A percentile compares a stretch with the other conserved stretches of the same genome.
Evolutionary conservation across 2,329 filamentous ascomycete genomes (phyloP).

Genomic region (Aspergillus sp.): DNA sequence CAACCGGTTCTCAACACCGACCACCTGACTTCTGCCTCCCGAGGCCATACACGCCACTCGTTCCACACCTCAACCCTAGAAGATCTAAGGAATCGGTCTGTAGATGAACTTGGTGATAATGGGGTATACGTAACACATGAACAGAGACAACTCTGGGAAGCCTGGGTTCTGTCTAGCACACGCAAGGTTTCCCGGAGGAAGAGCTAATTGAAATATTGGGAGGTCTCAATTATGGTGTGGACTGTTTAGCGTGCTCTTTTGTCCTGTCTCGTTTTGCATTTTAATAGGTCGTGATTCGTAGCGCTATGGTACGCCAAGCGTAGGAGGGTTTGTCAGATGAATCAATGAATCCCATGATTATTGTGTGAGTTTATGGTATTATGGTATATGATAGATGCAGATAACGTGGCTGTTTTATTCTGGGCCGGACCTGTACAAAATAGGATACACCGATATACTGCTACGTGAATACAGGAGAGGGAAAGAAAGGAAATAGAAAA

Average conservation of each 20-base stretch:
- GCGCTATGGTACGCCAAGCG: not conserved
- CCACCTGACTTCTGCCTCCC: not conserved
- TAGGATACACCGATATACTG: not conserved
- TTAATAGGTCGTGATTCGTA: not conserved
- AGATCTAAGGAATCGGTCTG: constrained; percentile 27
- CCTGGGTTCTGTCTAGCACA: constrained; percentile 36
- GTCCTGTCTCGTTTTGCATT: not conserved
- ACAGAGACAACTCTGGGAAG: constrained; percentile 39
- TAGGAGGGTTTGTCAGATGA: not conserved
- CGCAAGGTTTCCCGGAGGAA: constrained; percentile 11
- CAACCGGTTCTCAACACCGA: constrained; percentile 19
- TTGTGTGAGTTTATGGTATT: not conserved
- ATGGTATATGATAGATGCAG: too few relatives aligned
- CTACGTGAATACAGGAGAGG: not conserved
- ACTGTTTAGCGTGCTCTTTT: not conserved
- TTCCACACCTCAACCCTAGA: constrained; percentile 21
- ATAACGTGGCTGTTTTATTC: too few relatives aligned
- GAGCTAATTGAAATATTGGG: not conserved
- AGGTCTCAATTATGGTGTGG: not conserved
- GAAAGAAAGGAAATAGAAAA: not conserved
- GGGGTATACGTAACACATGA: constrained; percentile 33
- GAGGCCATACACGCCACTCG: constrained; percentile 7
- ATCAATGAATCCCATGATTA: not conserved
- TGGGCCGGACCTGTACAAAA: too few relatives aligned
- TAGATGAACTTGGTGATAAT: constrained; percentile 38